phyloP scores from a whole-genome alignment of 169 alveolate genomes.

The Toxoplasma gondii region DNA sequence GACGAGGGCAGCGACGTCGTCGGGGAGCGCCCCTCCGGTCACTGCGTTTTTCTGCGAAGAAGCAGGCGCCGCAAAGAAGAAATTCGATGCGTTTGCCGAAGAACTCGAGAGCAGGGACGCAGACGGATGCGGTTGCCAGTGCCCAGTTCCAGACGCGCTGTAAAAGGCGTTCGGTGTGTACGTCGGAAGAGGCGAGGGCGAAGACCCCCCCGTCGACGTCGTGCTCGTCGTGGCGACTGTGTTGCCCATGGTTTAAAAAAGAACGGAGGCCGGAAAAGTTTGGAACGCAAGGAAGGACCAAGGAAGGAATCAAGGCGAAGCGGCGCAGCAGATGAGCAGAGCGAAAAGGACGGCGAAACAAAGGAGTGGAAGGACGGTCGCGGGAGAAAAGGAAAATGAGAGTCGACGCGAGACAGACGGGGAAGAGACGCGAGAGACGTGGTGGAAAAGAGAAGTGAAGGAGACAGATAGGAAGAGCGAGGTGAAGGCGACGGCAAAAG shows the following conservation, averaged over 20 bases:
- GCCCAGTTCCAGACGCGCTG: neutral
- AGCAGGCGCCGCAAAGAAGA: neutral
- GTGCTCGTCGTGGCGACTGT: constrained; percentile 11
- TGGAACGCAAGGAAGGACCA: neutral
- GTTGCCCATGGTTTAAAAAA: neutral
- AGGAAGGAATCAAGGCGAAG: neutral
- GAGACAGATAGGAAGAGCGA: neutral
- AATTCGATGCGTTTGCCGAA: neutral
- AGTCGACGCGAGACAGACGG: too few species aligned
- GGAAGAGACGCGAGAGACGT: neutral
- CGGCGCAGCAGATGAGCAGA: too few species aligned
- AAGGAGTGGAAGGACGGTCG: neutral
- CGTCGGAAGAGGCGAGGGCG: neutral
- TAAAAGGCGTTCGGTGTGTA: neutral
- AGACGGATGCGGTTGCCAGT: neutral
- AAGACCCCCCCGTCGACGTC: constrained; percentile 8
- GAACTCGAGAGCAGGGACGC: neutral
- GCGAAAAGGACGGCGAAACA: neutral
- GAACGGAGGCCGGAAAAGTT: neutral
- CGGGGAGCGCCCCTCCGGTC: constrained; percentile 9
- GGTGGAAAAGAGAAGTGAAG: neutral
- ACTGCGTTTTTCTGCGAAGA: neutral
- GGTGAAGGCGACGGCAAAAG: too few species aligned
- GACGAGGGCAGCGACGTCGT: neutral
- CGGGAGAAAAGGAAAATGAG: neutral